Conservation (phyloP, 192 early-diverging fungal species). For the Allomyces javanicus region DNA sequence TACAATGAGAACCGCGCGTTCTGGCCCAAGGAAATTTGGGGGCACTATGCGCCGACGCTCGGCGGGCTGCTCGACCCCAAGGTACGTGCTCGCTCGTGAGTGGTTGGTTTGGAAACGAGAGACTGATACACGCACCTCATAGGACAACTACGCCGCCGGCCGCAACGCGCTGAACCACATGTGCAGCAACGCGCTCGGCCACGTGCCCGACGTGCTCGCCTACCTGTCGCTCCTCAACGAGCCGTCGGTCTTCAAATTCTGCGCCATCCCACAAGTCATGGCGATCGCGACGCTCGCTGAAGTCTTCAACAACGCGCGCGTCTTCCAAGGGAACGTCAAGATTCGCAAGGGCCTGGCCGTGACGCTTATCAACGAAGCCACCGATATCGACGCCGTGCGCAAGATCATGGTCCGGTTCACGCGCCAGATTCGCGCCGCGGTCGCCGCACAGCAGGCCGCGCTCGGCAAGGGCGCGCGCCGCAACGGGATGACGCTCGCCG, state of each 20-base stretch:
- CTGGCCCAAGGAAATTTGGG: slow-evolving; percentile 94
- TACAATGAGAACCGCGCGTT: slow-evolving; percentile 70
- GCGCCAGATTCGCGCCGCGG: slow-evolving; percentile 37
- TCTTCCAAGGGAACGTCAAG: slow-evolving; percentile 70
- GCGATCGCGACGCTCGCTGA: slow-evolving; percentile 77
- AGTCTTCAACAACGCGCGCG: slow-evolving; percentile 65
- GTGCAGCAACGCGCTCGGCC: slow-evolving; percentile 62
- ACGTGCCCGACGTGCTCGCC: slow-evolving; percentile 67
- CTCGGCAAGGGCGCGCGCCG: too few relatives aligned
- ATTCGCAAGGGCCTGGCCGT: slow-evolving; percentile 77
- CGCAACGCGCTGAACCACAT: slow-evolving; percentile 50
- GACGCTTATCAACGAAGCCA: slow-evolving; percentile 39
- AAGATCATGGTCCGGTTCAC: slow-evolving; percentile 44
- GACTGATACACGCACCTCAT: background rate
- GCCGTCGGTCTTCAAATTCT: slow-evolving; percentile 72
- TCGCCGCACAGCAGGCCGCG: slow-evolving; percentile 13
- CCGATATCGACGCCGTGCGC: slow-evolving; percentile 32
- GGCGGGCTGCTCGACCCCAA: slow-evolving; percentile 43
- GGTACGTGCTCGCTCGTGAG: background rate
- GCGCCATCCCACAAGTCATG: slow-evolving; percentile 99
- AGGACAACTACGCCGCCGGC: background rate
- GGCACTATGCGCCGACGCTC: slow-evolving; percentile 48
- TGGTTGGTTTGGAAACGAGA: too few relatives aligned
- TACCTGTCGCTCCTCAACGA: slow-evolving; percentile 64
- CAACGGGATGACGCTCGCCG: too few relatives aligned